Base-by-base conservation (phyloP, 1,139 yeast species). In the Nakaseomyces glabratus region DNA sequence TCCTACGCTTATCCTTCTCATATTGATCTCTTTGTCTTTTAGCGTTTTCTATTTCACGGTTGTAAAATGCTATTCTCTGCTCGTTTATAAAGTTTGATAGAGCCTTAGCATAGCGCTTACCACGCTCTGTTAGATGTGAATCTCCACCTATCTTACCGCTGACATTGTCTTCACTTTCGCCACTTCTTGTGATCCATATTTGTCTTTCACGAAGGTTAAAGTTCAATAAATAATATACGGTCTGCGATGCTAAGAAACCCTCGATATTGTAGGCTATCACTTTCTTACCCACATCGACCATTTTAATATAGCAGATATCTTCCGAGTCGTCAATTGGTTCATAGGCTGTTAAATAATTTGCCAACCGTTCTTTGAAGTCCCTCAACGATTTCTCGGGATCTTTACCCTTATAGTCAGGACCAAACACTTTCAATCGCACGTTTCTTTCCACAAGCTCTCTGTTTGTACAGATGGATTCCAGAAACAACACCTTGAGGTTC, bases 161-260 rank as follows among this genome's bases (percentile, higher is more conserved):
- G 20, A 84, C 76, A 55, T 88, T 90, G 55, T 85, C 95, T 30
- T 71, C 71, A 44, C 88, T 76, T 58, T 90, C 97, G 35, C 97
- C 98, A 53, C 88, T 96, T 43, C 97, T 71, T 1, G 96, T 79
- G 44, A 90, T 81, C 93, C 96, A 90, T 35, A 90, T 86, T 57
- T 85, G 95, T 41, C 97, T 72, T 55, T 85, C 94, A 40, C 84
- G 75, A 28, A 90, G 66, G 54, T 90, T 90, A 69, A 90, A 88
- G 57, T 90, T 90, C 45, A 90, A 67, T 46, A 90, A 63, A 62
- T 86, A 90, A 55, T 84, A 88, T 29, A 88, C 84, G 2, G 95
- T 82, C 55, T 90, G 97, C 1, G 96, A 90, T 0, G 96, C 88
- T 37, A 90, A 64, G 51, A 85, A 90, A 0, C 97, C 97, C 50